These are phyloP conservation scores for Acrocalymma vagum DNA, from an alignment of 2,329 filamentous ascomycete genomes.

Conservation along the genomic window DNA sequence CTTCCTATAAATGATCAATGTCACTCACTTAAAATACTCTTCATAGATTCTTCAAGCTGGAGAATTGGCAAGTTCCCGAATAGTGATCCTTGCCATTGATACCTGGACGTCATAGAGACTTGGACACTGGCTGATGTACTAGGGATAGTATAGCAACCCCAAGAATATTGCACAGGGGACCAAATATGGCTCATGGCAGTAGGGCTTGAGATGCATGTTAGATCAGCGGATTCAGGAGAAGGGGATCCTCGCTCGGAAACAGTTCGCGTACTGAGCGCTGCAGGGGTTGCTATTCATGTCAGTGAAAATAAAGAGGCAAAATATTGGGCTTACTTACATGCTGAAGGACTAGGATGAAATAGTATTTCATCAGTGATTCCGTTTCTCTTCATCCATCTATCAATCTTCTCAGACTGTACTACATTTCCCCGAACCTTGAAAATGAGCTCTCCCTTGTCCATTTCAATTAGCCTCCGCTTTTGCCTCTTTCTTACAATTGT, in stretches of 20 bases:
- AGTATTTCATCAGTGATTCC: slow-evolving; percentile 14
- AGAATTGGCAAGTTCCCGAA: too few relatives aligned
- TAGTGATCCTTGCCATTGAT: too few relatives aligned
- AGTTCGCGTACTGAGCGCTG: slow-evolving; percentile 19
- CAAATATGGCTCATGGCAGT: too few relatives aligned
- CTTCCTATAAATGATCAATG: too few relatives aligned
- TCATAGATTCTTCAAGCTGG: too few relatives aligned
- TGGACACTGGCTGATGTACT: too few relatives aligned
- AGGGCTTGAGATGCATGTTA: too few relatives aligned
- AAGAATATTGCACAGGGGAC: too few relatives aligned
- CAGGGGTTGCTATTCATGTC: slow-evolving; percentile 22
- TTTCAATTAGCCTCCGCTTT: slow-evolving; percentile 23
- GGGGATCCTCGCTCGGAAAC: slow-evolving; percentile 26
- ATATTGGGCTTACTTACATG: slow-evolving; percentile 19
- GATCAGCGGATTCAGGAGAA: too few relatives aligned
- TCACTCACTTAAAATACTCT: too few relatives aligned
- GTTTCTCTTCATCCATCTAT: slow-evolving; percentile 29
- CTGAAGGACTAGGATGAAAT: slow-evolving; percentile 24
- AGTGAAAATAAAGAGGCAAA: slow-evolving; percentile 4
- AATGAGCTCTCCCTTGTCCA: slow-evolving; percentile 10
- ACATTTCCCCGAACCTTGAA: slow-evolving; percentile 19
- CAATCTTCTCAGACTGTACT: slow-evolving; percentile 26
- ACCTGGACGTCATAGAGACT: too few relatives aligned
- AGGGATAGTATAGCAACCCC: too few relatives aligned
- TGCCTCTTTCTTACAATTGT: slow-evolving; percentile 31